Base-by-base conservation (phyloP, 768 basidiomycete genomes). In the Boletellus emodensis region DNA sequence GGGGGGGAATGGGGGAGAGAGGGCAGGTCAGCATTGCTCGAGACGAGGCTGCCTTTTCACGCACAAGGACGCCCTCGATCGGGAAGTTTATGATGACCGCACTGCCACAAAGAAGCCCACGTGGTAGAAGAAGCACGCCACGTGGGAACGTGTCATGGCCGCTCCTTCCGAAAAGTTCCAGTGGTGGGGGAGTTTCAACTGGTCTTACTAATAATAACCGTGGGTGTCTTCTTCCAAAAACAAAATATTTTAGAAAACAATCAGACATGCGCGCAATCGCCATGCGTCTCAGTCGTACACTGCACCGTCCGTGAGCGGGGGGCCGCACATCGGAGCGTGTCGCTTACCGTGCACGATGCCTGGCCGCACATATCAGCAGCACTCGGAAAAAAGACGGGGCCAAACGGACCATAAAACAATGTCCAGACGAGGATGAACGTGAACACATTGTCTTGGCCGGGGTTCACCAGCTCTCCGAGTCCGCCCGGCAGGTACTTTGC, bases 391-490 rank as follows among this genome's bases (percentile, higher is more conserved):
- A 46, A 26, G 6, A 37, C 28, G 26, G 12, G 30, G 30, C 18
- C 30, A 20, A 13, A 71, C 87, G 52, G 59, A 91, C 90, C 94
- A 66, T 90, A 95, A 66, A 94, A 89, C 48, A 95, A 72, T 33
- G 94, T 97, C 94, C 94, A 97, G 18, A 88, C 85, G 26, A 96
- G 79, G 51, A 97, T 79, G 61, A 94, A 97, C 3, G 91, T 90
- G 61, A 92, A 90, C 15, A 85, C 72, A 56, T 92, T 94, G 68
- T 96, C 94, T 69, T 93, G 89, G 10, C 91, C 91, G 0, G 94
- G 86, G 54, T 86, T 91, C 41, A 85, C 71, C 34, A 95, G 70
- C 48, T 87, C 87, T 67, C 75, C 70, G 52, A 81, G 61, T 2
- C 87, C 87, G 5, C 82, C 82, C 39, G 76, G 71, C 15, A 85